Evolutionary conservation across 2,329 filamentous ascomycete species (phyloP), one percentile per base, ranked within the genome.

Genomic region (Cercospora nicotianae): DNA sequence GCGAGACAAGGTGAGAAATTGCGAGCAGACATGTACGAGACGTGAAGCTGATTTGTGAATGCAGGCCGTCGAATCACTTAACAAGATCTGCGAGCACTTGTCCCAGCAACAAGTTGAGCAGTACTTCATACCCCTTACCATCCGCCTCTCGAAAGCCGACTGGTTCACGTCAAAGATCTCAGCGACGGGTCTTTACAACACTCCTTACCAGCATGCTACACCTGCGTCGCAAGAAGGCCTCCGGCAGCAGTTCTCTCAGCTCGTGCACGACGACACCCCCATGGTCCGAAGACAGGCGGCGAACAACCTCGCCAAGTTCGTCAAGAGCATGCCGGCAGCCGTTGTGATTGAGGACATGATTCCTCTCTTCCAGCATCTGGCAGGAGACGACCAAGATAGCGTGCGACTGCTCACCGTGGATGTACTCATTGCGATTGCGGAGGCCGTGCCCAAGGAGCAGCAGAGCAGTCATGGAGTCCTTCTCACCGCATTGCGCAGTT

Each of bases 141-240:
- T 96, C 78, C 93, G 95, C 79, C 91, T 99, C 70, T 96, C 95
- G 73, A 99, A 98, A 87, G 95, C 95, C 82, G 95, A 99, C 83
- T 99, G 95, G 95, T 99, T 99, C 82, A 99, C 95, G 67, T 98
- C 95, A 72, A 99, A 98, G 84, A 95, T 99, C 72, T 99, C 95
- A 33, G 95, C 94, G 70, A 97, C 94, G 72, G 95, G 95, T 71
- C 90, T 99, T 71, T 99, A 94, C 84, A 95, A 92, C 79, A 88
- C 90, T 60, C 94, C 95, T 72, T 99, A 99, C 85, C 91, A 90
- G 77, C 96, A 96, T 85, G 93, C 95, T 68, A 91, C 93, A 65
- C 87, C 90, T 62, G 86, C 89, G n/a, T 89, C 94, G 73, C 95
- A 99, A 83, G 93, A 97, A 83, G 90, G 90, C 75, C 89, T 99